Evolutionary conservation across 108 stramenopile species (phyloP).

Genomic region (Chaetoceros muelleri): DNA sequence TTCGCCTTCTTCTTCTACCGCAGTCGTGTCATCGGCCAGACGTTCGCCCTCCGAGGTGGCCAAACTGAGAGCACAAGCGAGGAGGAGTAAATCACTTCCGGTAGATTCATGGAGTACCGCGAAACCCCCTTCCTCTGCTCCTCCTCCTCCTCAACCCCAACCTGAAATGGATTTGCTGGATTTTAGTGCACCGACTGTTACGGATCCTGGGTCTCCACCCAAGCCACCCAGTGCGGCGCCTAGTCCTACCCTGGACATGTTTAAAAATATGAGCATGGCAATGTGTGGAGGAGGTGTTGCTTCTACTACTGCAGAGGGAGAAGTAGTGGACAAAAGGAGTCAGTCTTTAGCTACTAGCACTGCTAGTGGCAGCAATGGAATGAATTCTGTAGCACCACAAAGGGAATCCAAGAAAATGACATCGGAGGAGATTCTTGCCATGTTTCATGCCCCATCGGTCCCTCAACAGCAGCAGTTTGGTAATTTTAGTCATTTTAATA

Average conservation of each 20-base stretch:
- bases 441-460: neutral
- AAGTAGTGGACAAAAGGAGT: constrained; percentile 3
- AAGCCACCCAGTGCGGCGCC: constrained; percentile 4
- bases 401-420: neutral
- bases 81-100: constrained; percentile 21
- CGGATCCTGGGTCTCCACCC: constrained; percentile 7
- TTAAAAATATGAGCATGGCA: constrained; percentile 25
- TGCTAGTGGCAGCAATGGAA: constrained; percentile 8
- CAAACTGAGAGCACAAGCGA: constrained; percentile 45
- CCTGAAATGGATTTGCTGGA: constrained; percentile 17
- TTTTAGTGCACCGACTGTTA: constrained; percentile 7
- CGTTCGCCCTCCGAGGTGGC: constrained; percentile 70
- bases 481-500: neutral
- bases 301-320: neutral
- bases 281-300: constrained; percentile 2
- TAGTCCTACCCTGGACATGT: constrained; percentile 29
- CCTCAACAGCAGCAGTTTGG: constrained; percentile 2
- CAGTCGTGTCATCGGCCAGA: constrained; percentile 7
- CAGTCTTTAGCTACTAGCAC: constrained; percentile 1
- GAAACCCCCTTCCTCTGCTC: constrained; percentile 21
- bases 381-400: constrained; percentile 13
- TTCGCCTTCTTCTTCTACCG: constrained; percentile 11
- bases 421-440: constrained; percentile 1
- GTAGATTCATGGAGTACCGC: constrained; percentile 7
- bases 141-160: constrained; percentile 10